These are phyloP conservation scores for Lithospermum erythrorhizon DNA, from an alignment of 257 asterid genomes.

Conservation along the genomic window DNA sequence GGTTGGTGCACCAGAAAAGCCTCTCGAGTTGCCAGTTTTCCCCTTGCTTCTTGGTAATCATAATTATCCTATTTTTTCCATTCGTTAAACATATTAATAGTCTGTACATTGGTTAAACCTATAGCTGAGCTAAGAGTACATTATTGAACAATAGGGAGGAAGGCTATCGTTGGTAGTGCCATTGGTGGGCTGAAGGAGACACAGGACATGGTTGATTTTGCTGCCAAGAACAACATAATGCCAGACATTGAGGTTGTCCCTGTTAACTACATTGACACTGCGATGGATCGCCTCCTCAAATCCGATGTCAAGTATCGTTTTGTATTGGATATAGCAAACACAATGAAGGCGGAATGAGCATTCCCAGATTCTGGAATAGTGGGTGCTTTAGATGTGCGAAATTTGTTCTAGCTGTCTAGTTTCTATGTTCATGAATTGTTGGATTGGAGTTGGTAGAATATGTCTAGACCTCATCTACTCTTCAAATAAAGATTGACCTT, in stretches of 20 bases:
- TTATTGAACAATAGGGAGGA: constrained; percentile 17
- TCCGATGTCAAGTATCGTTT: constrained; percentile 31
- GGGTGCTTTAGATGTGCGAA: no score
- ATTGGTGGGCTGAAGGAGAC: constrained; percentile 35
- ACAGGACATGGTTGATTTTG: constrained; percentile 36
- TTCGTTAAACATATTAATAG: no score
- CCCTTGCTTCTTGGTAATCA: constrained; percentile 22
- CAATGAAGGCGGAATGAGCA: constrained; percentile 12
- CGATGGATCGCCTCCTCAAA: constrained; percentile 26
- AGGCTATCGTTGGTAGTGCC: constrained; percentile 20
- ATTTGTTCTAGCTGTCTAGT: no score
- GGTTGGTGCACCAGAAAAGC: constrained; percentile 27
- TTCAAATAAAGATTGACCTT: no score
- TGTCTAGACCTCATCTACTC: no score
- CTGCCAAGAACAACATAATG: constrained; percentile 26
- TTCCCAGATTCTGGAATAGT: no score
- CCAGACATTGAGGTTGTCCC: constrained; percentile 33
- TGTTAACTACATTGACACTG: constrained; percentile 27
- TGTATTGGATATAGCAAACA: constrained; percentile 28
- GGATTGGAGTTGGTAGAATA: no score
- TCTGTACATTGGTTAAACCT: background rate
- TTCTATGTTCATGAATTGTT: no score
- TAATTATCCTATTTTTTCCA: no score
- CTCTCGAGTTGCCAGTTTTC: constrained; percentile 29
- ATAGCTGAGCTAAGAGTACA: background rate